Base-by-base conservation (phyloP, 2,329 filamentous ascomycete species). In the Fusarium chlamydosporum region DNA sequence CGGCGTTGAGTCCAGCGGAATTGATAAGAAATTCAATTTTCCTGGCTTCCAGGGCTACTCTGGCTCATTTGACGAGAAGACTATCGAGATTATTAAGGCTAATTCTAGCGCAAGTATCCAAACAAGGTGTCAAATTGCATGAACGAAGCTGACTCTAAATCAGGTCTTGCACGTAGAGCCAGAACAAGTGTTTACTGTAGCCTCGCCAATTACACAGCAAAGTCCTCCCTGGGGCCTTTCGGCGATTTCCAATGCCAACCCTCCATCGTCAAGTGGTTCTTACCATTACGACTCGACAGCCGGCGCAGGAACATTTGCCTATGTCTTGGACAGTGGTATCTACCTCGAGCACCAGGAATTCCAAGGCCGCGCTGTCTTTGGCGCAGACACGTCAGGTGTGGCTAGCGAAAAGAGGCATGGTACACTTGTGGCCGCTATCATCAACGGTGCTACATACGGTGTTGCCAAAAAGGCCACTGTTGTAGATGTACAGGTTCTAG, bases 401-500 rank as follows among this genome's bases (percentile, higher is more conserved):
- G 0, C 7, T 2, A 67, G 11, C 3, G n/a, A 67, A 1, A 56
- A 59, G 7, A 9, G 26, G 4, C 65, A 67, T 4, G 63, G 63
- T 7, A 67, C 65, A 3, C 57, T 63, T 4, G 65, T 67, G 7
- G 63, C 57, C 2, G 65, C 63, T 0, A 51, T 63, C 2, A n/a
- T 67, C 6, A 61, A 61, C 12, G 57, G 57, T 16, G 43, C 26
- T 1, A 64, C 63, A 3, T 67, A 67, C 3, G 65, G 65, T 4
- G 65, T 67, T 23, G 65, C 65, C 1, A 67, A 67, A 26, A 63
- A 67, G 10, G 65, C 65, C 0, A 58, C 52, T 1, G 38, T 67
- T 13, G 48, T 67, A 1, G 58, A 61, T 7, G 57, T 67, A 0
- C 57, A 67, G 3, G 63, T 67, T 1, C 7, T 61, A 0, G 51